Percentiles rank a stretch among this genome's conserved stretches.
Conservation (phyloP, 306 rosid genomes). For the Begonia fuchsioides region DNA sequence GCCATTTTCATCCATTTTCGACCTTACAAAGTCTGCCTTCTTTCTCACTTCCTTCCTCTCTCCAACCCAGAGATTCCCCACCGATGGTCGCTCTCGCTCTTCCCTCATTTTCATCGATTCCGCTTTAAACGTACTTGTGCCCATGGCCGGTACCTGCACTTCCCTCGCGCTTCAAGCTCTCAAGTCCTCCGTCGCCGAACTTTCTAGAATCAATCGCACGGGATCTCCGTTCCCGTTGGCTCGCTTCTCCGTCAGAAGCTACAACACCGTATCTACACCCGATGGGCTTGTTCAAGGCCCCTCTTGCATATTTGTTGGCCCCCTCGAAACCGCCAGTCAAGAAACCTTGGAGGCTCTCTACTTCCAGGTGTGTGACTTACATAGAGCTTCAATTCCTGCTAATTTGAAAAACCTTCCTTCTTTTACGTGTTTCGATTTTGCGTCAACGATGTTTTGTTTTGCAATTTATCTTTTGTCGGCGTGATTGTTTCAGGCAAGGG, state of each 20-base stretch:
- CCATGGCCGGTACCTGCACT: constrained; percentile 52
- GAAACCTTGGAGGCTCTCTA: constrained; percentile 86
- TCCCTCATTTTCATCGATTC: background rate
- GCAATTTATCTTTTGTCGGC: background rate
- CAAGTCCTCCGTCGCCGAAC: constrained; percentile 21
- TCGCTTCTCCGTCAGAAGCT: constrained; percentile 31
- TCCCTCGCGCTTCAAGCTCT: constrained; percentile 23
- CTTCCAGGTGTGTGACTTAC: constrained; percentile 25
- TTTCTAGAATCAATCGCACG: constrained; percentile 20
- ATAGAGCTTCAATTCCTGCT: no score
- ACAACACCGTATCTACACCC: constrained; percentile 18
- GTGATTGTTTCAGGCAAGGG: constrained; percentile 45
- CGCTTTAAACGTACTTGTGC: background rate
- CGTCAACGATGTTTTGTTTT: background rate
- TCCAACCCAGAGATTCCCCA: constrained; percentile 2
- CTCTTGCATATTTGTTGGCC: constrained; percentile 61
- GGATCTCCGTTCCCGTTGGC: constrained; percentile 15
- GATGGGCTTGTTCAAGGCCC: constrained; percentile 35
- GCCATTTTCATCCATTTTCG: constrained; percentile 4
- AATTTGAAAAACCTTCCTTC: background rate
- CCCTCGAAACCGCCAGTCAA: constrained; percentile 64
- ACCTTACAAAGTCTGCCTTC: background rate
- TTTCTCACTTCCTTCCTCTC: background rate
- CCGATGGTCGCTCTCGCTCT: background rate
- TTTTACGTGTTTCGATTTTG: background rate